Evolutionary conservation across 352 stramenopile genomes (phyloP).

Genomic region (Phytopythium delawarense): DNA sequence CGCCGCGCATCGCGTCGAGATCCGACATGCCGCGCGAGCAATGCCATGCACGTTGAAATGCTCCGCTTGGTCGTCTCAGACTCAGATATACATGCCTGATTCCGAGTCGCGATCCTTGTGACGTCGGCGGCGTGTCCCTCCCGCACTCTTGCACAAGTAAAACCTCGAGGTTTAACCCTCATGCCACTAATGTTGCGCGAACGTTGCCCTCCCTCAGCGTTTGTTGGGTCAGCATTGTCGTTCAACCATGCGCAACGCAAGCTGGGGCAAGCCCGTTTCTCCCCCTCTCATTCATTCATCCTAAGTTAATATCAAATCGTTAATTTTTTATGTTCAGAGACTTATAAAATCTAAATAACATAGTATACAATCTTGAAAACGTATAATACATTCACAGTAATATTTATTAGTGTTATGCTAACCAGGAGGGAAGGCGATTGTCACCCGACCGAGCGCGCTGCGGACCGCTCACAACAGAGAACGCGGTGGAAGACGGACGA

Average conservation of each 20-base stretch:
- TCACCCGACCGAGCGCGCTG: not conserved
- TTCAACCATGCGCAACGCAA: constrained; percentile 4
- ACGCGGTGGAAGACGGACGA: constrained; percentile 12
- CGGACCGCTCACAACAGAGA: constrained; percentile 13
- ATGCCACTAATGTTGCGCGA: not conserved
- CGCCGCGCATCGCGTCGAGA: not conserved
- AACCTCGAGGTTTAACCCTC: constrained; percentile 2
- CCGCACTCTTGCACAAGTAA: not conserved
- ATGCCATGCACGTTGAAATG: not conserved
- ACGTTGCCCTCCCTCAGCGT: not conserved
- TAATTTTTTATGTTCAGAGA: too few species aligned
- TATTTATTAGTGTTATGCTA: too few species aligned
- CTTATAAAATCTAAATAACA: too few species aligned
- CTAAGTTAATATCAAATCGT: too few species aligned
- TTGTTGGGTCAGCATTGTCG: not conserved
- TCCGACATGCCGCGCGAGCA: not conserved
- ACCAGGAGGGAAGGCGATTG: too few species aligned
- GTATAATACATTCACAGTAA: too few species aligned
- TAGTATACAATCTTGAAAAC: too few species aligned
- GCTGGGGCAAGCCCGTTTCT: not conserved
- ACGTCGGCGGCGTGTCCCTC: not conserved
- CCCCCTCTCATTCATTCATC: not conserved
- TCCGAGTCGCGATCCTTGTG: not conserved
- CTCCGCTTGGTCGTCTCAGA: not conserved
- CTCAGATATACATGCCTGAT: not conserved